Conservation (phyloP, 176 grass and related monocot genomes). For the Aegilops bicornis region DNA sequence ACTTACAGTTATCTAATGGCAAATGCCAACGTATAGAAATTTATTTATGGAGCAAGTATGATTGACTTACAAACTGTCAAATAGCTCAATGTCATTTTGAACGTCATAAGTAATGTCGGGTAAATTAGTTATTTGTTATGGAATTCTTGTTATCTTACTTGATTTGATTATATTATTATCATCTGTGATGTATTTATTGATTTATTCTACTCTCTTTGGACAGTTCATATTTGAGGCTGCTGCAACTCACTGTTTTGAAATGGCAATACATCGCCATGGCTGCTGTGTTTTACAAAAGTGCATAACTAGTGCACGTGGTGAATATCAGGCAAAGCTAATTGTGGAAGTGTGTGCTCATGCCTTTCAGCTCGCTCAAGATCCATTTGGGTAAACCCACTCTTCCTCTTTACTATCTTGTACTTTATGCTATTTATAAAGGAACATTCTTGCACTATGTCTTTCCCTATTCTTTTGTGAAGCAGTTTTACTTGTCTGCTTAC, state of each 20-base stretch:
- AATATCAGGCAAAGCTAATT: conserved; percentile 61
- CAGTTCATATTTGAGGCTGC: conserved; percentile 90
- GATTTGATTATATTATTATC: not conserved
- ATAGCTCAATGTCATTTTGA: not conserved
- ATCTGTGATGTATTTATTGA: conserved; percentile 5
- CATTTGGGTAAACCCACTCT: conserved; percentile 61
- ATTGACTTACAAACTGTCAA: not conserved
- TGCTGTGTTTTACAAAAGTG: conserved; percentile 91
- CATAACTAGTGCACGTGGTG: conserved; percentile 54
- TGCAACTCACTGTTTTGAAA: conserved; percentile 55
- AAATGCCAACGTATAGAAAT: not conserved
- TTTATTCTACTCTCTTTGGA: conserved; percentile 3
- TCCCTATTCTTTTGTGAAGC: not conserved
- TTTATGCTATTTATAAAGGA: not conserved
- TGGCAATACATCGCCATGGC: conserved; percentile 78
- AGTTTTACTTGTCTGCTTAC: not conserved
- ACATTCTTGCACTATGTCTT: not conserved
- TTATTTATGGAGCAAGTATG: not conserved
- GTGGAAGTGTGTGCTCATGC: conserved; percentile 64
- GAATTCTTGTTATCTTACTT: conserved; percentile 13
- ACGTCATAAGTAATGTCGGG: not conserved
- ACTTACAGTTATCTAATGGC: not conserved
- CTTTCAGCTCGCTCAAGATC: conserved; percentile 69
- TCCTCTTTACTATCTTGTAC: conserved; percentile 26
- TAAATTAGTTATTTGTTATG: not conserved